Evolutionary conservation across 2,329 filamentous ascomycete genomes (phyloP), one percentile per base, ranked within the genome.

Genomic region (Ophiostoma tasmaniense): DNA sequence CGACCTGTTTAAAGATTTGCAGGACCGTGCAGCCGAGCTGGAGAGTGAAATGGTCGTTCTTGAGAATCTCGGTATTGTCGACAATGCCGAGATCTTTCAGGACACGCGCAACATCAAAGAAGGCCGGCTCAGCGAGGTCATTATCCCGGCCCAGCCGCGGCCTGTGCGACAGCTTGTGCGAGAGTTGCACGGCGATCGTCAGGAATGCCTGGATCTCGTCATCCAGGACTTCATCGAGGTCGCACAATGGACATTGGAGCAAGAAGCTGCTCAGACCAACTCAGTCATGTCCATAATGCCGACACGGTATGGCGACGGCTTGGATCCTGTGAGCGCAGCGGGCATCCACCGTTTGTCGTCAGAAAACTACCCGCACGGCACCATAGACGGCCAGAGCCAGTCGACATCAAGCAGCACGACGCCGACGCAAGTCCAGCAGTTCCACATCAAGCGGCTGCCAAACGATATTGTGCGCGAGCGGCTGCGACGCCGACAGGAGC

Each of bases 161-260:
- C 64, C 72, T 7, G 69, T 72, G 22, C 71, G 71, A 17, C 69
- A 73, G 62, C 68, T 73, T 22, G 70, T 70, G 33, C 68, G 69
- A 2, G 67, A 69, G 25, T 68, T 72, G 25, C 33, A 59, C 3
- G 70, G 65, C 28, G 66, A 69, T 66, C 64, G 67, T 11, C 25
- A 68, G 13, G 14, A 30, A 61, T 72, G 69, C 30, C 37, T 71
- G n/a, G 66, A 68, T 20, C 50, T 69, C 4, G 42, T 72, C 35
- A 64, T 70, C 6, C 66, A 70, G 20, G 72, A 73, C 65, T 72
- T 73, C 67, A 50, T 66, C 30, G 67, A 69, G 59, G 72, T 73
- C n/a, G 65, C 70, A 17, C 62, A 69, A 61, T 71, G 70, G 70
- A 66, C 65, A 13, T 28, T 73, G 17, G 61, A 69, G 37, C 68